Conservation (phyloP, 768 basidiomycete species). For the Rhizopogon sp. region DNA sequence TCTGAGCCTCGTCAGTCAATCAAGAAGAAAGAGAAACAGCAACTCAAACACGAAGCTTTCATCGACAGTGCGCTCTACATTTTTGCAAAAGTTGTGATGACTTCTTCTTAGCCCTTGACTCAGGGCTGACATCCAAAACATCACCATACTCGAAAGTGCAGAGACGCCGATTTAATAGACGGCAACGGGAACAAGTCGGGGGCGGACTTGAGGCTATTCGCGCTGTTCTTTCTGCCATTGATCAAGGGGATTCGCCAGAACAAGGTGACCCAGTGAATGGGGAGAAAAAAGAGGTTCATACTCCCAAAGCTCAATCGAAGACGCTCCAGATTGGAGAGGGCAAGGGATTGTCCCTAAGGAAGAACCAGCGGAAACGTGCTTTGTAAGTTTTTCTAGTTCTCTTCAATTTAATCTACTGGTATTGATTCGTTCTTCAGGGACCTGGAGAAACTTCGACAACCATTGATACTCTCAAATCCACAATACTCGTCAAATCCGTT, state of each 20-base stretch:
- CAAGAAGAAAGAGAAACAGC: slow-evolving; percentile 66
- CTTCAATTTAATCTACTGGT: neutral
- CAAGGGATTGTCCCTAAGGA: slow-evolving; percentile 50
- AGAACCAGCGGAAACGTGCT: slow-evolving; percentile 58
- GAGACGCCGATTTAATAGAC: slow-evolving; percentile 63
- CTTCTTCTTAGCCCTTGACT: neutral
- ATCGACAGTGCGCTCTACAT: slow-evolving; percentile 46
- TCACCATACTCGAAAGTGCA: slow-evolving; percentile 71
- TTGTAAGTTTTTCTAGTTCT: slow-evolving; percentile 44
- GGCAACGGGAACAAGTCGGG: slow-evolving; percentile 55
- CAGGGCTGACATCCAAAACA: slow-evolving; percentile 45
- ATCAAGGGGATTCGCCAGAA: slow-evolving; percentile 28
- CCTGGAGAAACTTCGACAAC: slow-evolving; percentile 63
- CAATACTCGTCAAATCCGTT: slow-evolving; percentile 69
- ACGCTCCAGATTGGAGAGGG: slow-evolving; percentile 65
- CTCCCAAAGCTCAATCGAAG: slow-evolving; percentile 21
- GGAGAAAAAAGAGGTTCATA: slow-evolving; percentile 12
- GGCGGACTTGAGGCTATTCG: slow-evolving; percentile 48
- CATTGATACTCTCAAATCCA: slow-evolving; percentile 61
- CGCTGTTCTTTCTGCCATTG: slow-evolving; percentile 50
- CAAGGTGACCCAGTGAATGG: slow-evolving; percentile 12
- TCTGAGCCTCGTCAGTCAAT: slow-evolving; percentile 20
- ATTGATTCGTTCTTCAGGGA: slow-evolving; percentile 36
- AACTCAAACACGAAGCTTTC: slow-evolving; percentile 63
- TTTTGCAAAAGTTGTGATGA: neutral